Conservation (phyloP, 345 rosid species). For the Camelina laxa region DNA sequence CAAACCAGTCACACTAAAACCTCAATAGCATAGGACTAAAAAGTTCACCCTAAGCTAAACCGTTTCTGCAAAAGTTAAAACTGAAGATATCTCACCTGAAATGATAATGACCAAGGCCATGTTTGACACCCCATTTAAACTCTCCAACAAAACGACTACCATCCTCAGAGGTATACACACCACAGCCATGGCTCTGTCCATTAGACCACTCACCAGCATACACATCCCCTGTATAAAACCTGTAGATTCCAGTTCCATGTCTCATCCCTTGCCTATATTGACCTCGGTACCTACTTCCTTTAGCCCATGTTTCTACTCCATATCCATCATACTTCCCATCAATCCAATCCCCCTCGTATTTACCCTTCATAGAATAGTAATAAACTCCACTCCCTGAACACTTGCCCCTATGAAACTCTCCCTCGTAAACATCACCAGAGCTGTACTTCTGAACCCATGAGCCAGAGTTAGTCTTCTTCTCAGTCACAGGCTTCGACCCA, state of each 20-base stretch:
- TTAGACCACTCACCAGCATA: slow-evolving; percentile 91
- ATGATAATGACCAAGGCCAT: slow-evolving; percentile 84
- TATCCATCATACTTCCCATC: slow-evolving; percentile 82
- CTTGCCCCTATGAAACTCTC: slow-evolving; percentile 79
- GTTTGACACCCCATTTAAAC: slow-evolving; percentile 94
- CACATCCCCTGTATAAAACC: slow-evolving; percentile 80
- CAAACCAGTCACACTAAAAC: background rate
- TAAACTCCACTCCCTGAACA: slow-evolving; percentile 87
- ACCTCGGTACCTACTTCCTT: slow-evolving; percentile 83
- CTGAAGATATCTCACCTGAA: slow-evolving; percentile 61
- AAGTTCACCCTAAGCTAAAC: slow-evolving; percentile 43
- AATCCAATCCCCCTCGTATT: slow-evolving; percentile 87
- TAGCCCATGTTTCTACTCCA: slow-evolving; percentile 91
- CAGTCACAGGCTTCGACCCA: slow-evolving; percentile 65
- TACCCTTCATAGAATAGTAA: slow-evolving; percentile 70
- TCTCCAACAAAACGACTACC: slow-evolving; percentile 79
- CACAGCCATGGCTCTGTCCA: slow-evolving; percentile 89
- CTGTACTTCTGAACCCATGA: slow-evolving; percentile 72
- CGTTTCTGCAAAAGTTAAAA: slow-evolving; percentile 41
- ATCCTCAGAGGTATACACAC: slow-evolving; percentile 78
- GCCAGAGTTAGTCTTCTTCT: slow-evolving; percentile 62
- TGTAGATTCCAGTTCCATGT: slow-evolving; percentile 81
- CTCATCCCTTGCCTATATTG: slow-evolving; percentile 84
- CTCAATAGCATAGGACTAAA: background rate
- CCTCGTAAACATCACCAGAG: slow-evolving; percentile 84